Evolutionary conservation across 345 rosid genomes (phyloP), one percentile per base, ranked within the genome.

Genomic region (Carallia brachiata): DNA sequence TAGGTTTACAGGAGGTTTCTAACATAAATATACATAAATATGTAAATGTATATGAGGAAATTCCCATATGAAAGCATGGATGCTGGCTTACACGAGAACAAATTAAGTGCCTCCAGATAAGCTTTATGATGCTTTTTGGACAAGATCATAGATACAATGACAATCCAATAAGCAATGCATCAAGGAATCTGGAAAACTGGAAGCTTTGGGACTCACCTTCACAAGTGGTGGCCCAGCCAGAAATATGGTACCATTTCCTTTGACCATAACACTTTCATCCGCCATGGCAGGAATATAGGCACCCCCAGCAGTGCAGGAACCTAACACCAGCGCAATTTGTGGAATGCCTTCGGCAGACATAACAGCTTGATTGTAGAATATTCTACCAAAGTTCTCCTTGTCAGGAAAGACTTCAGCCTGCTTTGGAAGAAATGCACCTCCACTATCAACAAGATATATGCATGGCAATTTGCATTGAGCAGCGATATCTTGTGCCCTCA

Each of bases 221-320:
- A 94, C 97, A 76, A 91, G 92, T 19, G 96, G 97, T 59, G 97
- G 98, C 76, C 97, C 98, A 36, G 98, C 98, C 56, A 91, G 82
- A 85, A 94, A 94, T 74, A 91, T 90, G 60, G 98, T 94, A 54
- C 95, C 97, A 81, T 94, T 94, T 69, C 96, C 96, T 84, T 91
- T 90, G 63, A 94, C 98, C 98, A 91, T 94, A 7, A 94, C 95
- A 86, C 98, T 94, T 63, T 91, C 96, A 76, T 94, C 98, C 40
- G 98, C 98, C 97, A 94, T 94, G 40, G 98, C 97, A 76, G 98
- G 97, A 62, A 91, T 94, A 82, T 94, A 94, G 31, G 98, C 98
- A 68, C 96, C 98, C 65, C 97, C 97, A 8, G 96, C 96, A 57
- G 97, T 94, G 81, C 98, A 94, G 3, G 96, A 94, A 53, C 98